Evolutionary conservation across 164 flowering plant genomes (phyloP).

Genomic region (Annona squamosa): DNA sequence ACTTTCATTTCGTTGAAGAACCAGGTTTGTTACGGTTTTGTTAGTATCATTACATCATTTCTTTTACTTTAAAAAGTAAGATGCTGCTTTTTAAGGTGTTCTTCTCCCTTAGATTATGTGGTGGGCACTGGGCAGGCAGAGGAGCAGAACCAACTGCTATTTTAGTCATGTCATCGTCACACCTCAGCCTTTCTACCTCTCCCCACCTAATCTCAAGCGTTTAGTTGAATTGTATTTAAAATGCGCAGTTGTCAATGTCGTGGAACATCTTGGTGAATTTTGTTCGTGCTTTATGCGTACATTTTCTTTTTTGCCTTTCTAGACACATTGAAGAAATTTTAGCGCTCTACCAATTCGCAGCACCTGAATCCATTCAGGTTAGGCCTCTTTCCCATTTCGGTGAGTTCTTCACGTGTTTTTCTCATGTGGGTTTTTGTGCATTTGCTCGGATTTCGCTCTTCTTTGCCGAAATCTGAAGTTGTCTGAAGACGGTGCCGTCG

Average conservation of each 20-base stretch:
- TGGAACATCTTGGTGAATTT: not conserved
- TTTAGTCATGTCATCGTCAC: not conserved
- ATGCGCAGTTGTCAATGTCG: not conserved
- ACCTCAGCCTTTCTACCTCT: not conserved
- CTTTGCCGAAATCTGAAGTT: not conserved
- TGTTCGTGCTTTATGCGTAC: conserved; percentile 3
- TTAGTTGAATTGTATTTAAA: not conserved
- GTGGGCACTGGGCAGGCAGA: not conserved
- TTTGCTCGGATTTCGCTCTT: not conserved
- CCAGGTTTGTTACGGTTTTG: not conserved
- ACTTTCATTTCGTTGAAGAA: not conserved
- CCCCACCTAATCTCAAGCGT: not conserved
- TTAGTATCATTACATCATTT: not conserved
- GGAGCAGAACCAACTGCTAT: conserved; percentile 6
- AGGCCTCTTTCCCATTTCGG: conserved; percentile 1
- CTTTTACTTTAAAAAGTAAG: not conserved
- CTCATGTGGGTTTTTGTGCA: not conserved
- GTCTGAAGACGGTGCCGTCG: not conserved
- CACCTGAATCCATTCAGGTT: conserved; percentile 9
- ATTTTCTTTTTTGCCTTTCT: not conserved
- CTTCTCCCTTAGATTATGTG: not conserved
- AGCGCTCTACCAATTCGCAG: not conserved
- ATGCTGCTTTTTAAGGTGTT: not conserved
- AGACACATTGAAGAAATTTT: not conserved
- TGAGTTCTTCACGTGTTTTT: not conserved